Conservation (phyloP, 352 stramenopile species). For the Phytopythium vexans region DNA sequence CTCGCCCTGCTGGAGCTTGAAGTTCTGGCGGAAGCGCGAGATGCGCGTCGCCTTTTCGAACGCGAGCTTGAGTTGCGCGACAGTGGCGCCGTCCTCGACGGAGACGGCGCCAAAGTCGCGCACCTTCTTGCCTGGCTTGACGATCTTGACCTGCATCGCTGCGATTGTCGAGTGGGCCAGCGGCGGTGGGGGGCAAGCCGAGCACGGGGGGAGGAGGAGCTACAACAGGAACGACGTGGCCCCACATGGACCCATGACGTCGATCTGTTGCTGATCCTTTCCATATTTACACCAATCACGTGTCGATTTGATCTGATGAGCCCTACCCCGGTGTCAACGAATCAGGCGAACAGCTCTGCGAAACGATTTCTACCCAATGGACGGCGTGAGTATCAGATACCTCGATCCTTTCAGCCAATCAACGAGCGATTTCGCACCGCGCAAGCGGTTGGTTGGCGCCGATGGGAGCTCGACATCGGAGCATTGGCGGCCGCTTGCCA, state of each 20-base stretch:
- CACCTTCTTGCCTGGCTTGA: conserved; percentile 41
- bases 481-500: too few relatives aligned
- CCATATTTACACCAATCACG: neutral
- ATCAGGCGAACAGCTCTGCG: neutral
- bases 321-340: conserved; percentile 3
- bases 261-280: too few relatives aligned
- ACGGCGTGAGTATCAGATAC: neutral
- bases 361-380: conserved; percentile 5
- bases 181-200: neutral
- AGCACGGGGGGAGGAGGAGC: too few relatives aligned
- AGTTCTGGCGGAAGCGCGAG: conserved; percentile 54
- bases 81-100: conserved; percentile 32
- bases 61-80: conserved; percentile 50
- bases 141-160: conserved; percentile 64
- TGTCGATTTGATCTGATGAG: too few relatives aligned
- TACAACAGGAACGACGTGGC: too few relatives aligned
- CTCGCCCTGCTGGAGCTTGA: conserved; percentile 45
- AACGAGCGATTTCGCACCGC: neutral
- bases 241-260: too few relatives aligned
- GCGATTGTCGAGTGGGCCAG: conserved; percentile 6
- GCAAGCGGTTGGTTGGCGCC: neutral
- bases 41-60: conserved; percentile 51
- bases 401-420: conserved; percentile 7
- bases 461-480: neutral
- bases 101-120: conserved; percentile 55